Conservation (phyloP, 768 basidiomycete species). For the Psilocybe tampanensis region DNA sequence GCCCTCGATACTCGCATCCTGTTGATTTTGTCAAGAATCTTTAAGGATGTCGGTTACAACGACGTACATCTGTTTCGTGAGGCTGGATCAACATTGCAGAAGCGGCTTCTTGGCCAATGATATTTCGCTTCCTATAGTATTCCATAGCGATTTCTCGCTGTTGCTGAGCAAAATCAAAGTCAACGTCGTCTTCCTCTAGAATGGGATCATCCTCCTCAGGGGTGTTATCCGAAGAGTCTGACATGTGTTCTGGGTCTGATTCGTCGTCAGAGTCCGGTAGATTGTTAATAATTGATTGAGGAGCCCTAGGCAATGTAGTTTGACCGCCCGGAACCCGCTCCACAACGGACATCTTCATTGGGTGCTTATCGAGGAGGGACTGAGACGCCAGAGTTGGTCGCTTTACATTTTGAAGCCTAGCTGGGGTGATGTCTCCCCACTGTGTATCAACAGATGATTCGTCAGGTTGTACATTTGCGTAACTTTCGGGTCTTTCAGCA, state of each 20-base stretch:
- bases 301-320: conserved; percentile 17
- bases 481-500: conserved; percentile 40
- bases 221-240: conserved; percentile 25
- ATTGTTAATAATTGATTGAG: conserved; percentile 17
- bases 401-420: conserved; percentile 43
- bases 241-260: conserved; percentile 41
- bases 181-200: conserved; percentile 49
- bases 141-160: conserved; percentile 76
- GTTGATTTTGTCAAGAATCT: conserved; percentile 2
- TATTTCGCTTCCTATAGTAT: conserved; percentile 64
- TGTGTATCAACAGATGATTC: conserved; percentile 27
- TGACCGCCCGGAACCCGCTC: conserved; percentile 53
- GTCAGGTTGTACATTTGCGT: conserved; percentile 20
- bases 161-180: conserved; percentile 64
- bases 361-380: conserved; percentile 38
- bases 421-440: conserved; percentile 60
- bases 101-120: conserved; percentile 56
- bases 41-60: neutral
- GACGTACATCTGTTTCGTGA: conserved; percentile 45
- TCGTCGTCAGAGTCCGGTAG: conserved; percentile 71
- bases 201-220: conserved; percentile 35
- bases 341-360: conserved; percentile 72
- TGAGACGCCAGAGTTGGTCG: conserved; percentile 38
- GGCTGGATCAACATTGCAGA: conserved; percentile 51
- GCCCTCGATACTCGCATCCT: conserved; percentile 13